Conservation (phyloP, 805 yeast species). For the Ogataea wickerhamii region DNA sequence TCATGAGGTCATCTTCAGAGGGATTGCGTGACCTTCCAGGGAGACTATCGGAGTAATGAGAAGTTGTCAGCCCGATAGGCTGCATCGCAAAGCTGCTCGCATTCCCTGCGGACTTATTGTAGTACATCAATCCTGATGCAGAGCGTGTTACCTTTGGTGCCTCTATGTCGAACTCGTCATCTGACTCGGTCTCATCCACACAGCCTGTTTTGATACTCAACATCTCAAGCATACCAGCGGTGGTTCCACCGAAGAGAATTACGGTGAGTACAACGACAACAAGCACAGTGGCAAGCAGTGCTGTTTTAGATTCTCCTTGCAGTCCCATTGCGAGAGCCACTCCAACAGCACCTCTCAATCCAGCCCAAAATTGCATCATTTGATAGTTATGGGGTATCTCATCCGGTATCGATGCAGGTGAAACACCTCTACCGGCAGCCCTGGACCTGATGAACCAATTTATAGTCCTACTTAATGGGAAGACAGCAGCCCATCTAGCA, state of each 20-base stretch:
- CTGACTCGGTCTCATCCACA: constrained; percentile 75
- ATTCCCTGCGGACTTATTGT: constrained; percentile 2
- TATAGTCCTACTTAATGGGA: constrained; percentile 82
- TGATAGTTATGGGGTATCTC: constrained; percentile 95
- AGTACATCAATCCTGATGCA: constrained; percentile 7
- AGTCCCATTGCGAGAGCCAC: constrained; percentile 98
- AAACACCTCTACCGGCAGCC: constrained; percentile 45
- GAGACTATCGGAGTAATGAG: constrained; percentile 21
- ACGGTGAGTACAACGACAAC: constrained; percentile 97
- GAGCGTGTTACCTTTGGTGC: constrained; percentile 42
- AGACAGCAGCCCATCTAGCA: constrained; percentile 96
- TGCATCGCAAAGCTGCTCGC: constrained; percentile 11
- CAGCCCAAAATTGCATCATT: constrained; percentile 99
- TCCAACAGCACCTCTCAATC: constrained; percentile 98
- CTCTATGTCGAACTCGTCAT: constrained; percentile 95
- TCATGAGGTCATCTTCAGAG: constrained; percentile 27
- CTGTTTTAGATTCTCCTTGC: constrained; percentile 88
- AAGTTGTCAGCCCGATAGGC: background rate
- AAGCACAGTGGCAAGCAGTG: constrained; percentile 87
- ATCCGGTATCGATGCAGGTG: constrained; percentile 49
- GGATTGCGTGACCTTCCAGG: constrained; percentile 24
- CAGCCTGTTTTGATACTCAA: constrained; percentile 91
- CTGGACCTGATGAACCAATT: constrained; percentile 73
- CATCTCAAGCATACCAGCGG: constrained; percentile 96
- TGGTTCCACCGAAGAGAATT: constrained; percentile 95